Conservation (phyloP, 2,329 filamentous ascomycete species). For the Sporothrix sp. region DNA sequence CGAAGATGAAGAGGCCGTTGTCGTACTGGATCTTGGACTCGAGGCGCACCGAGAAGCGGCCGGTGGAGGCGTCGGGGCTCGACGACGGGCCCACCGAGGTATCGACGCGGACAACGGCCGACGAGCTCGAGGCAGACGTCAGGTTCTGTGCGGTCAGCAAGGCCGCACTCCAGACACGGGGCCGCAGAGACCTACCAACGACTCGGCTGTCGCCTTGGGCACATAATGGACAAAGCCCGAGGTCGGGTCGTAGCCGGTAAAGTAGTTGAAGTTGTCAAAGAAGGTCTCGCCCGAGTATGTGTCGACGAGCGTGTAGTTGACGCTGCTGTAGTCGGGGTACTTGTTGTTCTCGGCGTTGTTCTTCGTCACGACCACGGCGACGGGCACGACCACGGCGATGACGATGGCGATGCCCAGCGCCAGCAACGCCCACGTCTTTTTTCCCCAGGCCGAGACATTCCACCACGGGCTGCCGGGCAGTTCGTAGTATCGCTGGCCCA, state of each 20-base stretch:
- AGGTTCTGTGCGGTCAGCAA: conserved; percentile 40
- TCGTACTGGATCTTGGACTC: conserved; percentile 51
- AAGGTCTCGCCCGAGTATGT: conserved; percentile 41
- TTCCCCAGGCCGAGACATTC: conserved; percentile 43
- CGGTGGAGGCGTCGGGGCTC: conserved; percentile 42
- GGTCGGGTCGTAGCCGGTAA: conserved; percentile 40
- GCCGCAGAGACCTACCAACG: conserved; percentile 28
- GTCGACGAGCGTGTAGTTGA: conserved; percentile 40
- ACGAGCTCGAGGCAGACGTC: conserved; percentile 45
- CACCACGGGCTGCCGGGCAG: conserved; percentile 15
- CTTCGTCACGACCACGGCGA: conserved; percentile 32
- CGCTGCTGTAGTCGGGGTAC: conserved; percentile 39
- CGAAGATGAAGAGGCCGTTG: conserved; percentile 57
- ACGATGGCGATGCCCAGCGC: conserved; percentile 29
- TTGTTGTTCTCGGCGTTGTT: conserved; percentile 26
- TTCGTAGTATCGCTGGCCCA: conserved; percentile 16
- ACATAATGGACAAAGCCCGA: conserved; percentile 46
- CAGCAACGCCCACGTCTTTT: conserved; percentile 39
- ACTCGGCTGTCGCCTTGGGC: conserved; percentile 30
- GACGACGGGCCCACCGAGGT: conserved; percentile 41
- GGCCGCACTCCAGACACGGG: background rate
- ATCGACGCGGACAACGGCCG: conserved; percentile 52
- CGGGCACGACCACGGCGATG: conserved; percentile 38
- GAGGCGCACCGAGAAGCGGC: conserved; percentile 54
- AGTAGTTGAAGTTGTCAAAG: conserved; percentile 48